Evolutionary conservation across 2,329 filamentous ascomycete genomes (phyloP), one percentile per base, ranked within the genome.

Genomic region (Sporothrix mexicana): DNA sequence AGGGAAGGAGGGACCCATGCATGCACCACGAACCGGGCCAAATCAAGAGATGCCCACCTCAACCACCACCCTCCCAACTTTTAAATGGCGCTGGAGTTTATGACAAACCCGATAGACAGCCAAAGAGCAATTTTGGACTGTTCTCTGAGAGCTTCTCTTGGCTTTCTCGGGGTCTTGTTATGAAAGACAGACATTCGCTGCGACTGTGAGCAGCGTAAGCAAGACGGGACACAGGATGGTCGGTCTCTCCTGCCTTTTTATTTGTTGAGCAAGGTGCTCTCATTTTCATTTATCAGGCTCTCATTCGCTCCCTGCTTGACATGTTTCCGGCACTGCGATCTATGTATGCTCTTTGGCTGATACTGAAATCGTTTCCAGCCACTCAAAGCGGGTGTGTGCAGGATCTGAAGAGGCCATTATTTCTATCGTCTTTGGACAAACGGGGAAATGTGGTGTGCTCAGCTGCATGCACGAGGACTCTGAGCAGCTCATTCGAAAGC

Each of bases 51-150:
- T 47, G 70, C 49, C 49, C 62, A 72, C 70, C 61, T 66, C 12
- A 51, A 72, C 51, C 70, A 62, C 55, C 43, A 70, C 69, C 69
- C 69, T 70, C 68, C 68, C 59, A 36, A 41, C 49, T 47, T n/a
- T 23, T 36, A 20, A 17, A 20, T 36, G 15, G 36, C 25, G n/a
- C 51, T 69, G 49, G 3, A 41, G 49, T 30, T 10, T 53, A 47
- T 55, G 47, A 23, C 15, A 36, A 53, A 23, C 30, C 10, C 23
- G 47, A 20, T 17, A 45, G 41, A 41, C 41, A n/a, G 20, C 47
- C 30, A 13, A 66, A 47, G 20, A 45, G 36, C 41, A 15, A 43
- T 20, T 20, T 47, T 10, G n/a, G 45, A 9, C 36, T 9, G 36
- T 64, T 64, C 53, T 55, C 51, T 57, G 53, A 25, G 2, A 23